Evolutionary conservation across 257 asterid species (phyloP), one percentile per base, ranked within the genome.

Genomic region (Knoxia roxburghii): DNA sequence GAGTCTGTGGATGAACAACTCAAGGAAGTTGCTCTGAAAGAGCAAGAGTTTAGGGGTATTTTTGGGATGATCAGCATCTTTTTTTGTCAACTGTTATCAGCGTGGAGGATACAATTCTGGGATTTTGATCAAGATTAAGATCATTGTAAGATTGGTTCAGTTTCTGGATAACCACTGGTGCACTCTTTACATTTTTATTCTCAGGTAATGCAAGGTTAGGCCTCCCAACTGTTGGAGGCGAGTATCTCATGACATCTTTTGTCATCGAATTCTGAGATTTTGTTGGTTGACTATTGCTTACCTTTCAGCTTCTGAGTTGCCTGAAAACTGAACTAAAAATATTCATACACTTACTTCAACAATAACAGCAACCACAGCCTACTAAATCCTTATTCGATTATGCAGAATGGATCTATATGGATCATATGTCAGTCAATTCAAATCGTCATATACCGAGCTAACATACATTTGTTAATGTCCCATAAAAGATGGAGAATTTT

Each of bases 301-400:
- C 33, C 51, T 83, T 67, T 72, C 63, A 0, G 40, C 76, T 23
- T 64, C 79, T 61, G 73, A 24, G 29, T 66, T 81, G 23, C 80
- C 92, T 80, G 90, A 67, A 80, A 87, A 88, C 97, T 89, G 79
- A 30, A n/a, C n/a, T n/a, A n/a, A n/a, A n/a, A n/a, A n/a, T n/a
- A n/a, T n/a, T n/a, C n/a, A n/a, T n/a, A n/a, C n/a, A n/a, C n/a
- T n/a, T n/a, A n/a, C n/a, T n/a, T n/a, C n/a, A n/a, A n/a, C n/a
- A n/a, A n/a, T n/a, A n/a, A n/a, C n/a, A n/a, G n/a, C n/a, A n/a
- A n/a, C n/a, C n/a, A n/a, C n/a, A n/a, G n/a, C n/a, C n/a, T n/a
- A n/a, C n/a, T n/a, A n/a, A n/a, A n/a, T n/a, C n/a, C n/a, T n/a
- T n/a, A n/a, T n/a, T n/a, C n/a, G n/a, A n/a, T n/a, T n/a, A n/a